phyloP scores from a whole-genome alignment of 345 rosid genomes.

The Hibiscus tridactylites region DNA sequence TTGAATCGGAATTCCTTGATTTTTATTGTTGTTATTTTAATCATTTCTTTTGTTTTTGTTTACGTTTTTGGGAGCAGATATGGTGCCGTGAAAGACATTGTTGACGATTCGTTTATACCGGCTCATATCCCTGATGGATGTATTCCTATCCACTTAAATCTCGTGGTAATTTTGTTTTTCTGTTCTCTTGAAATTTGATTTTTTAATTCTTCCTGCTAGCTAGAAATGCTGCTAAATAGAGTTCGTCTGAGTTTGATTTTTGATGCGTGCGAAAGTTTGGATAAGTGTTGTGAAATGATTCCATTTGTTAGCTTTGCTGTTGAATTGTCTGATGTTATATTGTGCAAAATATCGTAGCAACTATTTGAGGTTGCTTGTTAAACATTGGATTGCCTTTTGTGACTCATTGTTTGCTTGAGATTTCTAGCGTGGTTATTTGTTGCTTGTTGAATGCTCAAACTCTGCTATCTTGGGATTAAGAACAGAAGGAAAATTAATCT shows the following conservation, averaged over 20 bases:
- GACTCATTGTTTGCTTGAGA: background rate
- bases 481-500: background rate
- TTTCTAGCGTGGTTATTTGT: background rate
- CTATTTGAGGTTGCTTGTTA: background rate
- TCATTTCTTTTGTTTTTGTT: background rate
- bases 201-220: background rate
- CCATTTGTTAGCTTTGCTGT: background rate
- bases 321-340: background rate
- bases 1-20: background rate
- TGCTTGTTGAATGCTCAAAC: background rate
- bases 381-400: background rate
- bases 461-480: background rate
- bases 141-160: constrained; percentile 74
- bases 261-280: background rate
- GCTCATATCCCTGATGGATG: constrained; percentile 53
- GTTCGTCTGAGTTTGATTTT: too few species aligned
- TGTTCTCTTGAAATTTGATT: background rate
- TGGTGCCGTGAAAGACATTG: constrained; percentile 46
- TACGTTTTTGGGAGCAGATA: constrained; percentile 42
- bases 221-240: background rate
- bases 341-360: background rate
- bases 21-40: background rate
- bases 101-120: constrained; percentile 25
- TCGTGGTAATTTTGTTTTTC: constrained; percentile 51
- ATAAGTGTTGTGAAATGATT: background rate